Base-by-base conservation (phyloP, 768 basidiomycete genomes). In the Crucibulum laeve region DNA sequence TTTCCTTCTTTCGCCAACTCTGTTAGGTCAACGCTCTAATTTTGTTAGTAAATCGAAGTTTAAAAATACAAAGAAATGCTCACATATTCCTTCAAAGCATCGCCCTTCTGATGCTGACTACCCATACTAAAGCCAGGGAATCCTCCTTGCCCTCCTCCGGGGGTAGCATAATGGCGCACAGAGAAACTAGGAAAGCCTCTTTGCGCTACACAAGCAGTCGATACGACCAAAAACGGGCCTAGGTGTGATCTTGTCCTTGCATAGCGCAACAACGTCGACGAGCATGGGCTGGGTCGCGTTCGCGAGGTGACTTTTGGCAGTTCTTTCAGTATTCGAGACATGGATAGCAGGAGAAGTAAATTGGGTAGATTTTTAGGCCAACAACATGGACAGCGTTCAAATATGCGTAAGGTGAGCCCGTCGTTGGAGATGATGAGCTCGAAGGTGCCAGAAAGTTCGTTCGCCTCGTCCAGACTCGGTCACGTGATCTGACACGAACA, bases 1-100 rank as follows among this genome's bases (percentile, higher is more conserved):
- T 93, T 92, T 22, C 93, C 92, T 25, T 84, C 69, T 51, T 70
- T 78, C 2, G 92, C 92, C 53, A 91, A 68, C 52, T 91, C 83
- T 0, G 91, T 96, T 21, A 94, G 62, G 55, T 95, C 92, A 1
- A 82, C 70, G 49, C 87, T 89, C 88, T 91, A 46, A 3, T 26
- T 19, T 21, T 25, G 13, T 24, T 34, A 18, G 13, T 8, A 17
- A 13, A 25, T 24, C 25, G 34, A 36, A 19, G 28, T 18, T 42
- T 28, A 32, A n/a, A 43, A 25, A 15, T n/a, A 22, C 4, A 15
- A 44, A 47, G 36, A 11, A 30, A 14, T 22, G 40, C 71, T 40
- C 46, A 67, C 71, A 47, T 74, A 91, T 79, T 92, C 86, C 55
- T 90, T 89, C 58, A 95, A 62, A 0, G 89, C 86, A 7, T 90